Base-by-base conservation (phyloP, 2,329 filamentous ascomycete species). In the Diaporthe eres region DNA sequence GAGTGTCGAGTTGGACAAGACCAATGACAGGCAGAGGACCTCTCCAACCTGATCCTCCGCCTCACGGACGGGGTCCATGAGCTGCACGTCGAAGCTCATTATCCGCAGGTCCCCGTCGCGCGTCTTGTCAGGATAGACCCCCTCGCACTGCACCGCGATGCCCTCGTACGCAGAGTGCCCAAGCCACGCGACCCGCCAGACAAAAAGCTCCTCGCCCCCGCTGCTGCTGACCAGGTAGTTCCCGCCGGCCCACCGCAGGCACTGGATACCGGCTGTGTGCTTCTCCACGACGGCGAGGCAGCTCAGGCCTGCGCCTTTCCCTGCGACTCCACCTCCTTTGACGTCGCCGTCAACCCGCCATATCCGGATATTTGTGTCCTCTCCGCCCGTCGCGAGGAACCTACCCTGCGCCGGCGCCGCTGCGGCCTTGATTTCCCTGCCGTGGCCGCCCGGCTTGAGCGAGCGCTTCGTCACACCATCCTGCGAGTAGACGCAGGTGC, bases 151-250 rank as follows among this genome's bases (percentile, higher is more conserved):
- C 2, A 92, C 86, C 0, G 89, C 90, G 2, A 92, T 83, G 4
- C 88, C 88, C 19, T 79, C 79, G 68, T 88, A 88, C 17, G 81
- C 84, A 2, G 87, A 86, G 17, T 17, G 13, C 37, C 91, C 87
- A 9, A 94, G 82, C 15, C 81, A 81, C 63, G 86, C 87, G 47
- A 96, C 83, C 55, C 90, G 89, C 96, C 97, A 99, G 15, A 96
- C 89, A 79, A 93, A 96, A 78, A 98, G 93, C 83, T 99, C 96
- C 82, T 98, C 96, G 77, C 92, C 93, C 0, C 96, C 97, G 8
- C 91, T 95, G 80, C 95, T 96, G 78, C 94, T 98, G 82, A 98
- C 94, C 3, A 99, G 89, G 79, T 93, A 94, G 1, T 87, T 83
- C 2, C 93, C 90, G 63, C 90, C 88, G 2, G 94, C 91, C 94